Percentiles rank a stretch among this genome's conserved stretches.
Conservation (phyloP, 2,329 filamentous ascomycete genomes). For the Paraconiothyrium sp. region DNA sequence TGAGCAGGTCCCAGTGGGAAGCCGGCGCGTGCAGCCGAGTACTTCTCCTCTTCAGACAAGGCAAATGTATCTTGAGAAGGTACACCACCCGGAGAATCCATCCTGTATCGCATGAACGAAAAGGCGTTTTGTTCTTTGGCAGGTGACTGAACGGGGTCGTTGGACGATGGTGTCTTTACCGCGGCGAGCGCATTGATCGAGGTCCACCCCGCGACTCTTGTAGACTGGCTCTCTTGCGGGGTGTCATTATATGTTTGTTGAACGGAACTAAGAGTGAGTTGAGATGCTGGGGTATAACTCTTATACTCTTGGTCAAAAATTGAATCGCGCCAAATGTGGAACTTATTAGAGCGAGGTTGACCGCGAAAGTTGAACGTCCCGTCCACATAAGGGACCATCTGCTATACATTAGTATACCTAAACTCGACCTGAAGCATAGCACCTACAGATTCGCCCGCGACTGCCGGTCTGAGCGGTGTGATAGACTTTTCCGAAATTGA, state of each 20-base stretch:
- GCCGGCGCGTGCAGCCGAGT: conserved; percentile 8
- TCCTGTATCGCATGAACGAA: neutral
- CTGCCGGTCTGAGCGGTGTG: neutral
- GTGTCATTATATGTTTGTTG: neutral
- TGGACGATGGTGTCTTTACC: neutral
- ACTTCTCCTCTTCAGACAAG: conserved; percentile 11
- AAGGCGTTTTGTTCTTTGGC: neutral
- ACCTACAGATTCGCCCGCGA: neutral
- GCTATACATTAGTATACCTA: neutral
- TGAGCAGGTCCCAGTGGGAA: neutral
- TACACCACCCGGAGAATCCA: neutral
- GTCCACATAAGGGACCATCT: neutral
- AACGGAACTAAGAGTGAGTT: neutral
- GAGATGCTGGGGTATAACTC: no score
- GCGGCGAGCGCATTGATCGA: neutral
- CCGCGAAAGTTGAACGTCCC: neutral
- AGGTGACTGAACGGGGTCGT: neutral
- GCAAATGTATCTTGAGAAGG: conserved; percentile 10
- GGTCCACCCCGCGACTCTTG: neutral
- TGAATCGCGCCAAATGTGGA: conserved; percentile 7
- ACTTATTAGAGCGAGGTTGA: neutral
- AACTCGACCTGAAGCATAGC: neutral
- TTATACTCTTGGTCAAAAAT: neutral
- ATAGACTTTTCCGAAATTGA: neutral
- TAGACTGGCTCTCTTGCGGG: neutral